Evolutionary conservation across 208 protist genomes (phyloP), one percentile per base, ranked within the genome.

Genomic region (Acanthamoeba sp.): DNA sequence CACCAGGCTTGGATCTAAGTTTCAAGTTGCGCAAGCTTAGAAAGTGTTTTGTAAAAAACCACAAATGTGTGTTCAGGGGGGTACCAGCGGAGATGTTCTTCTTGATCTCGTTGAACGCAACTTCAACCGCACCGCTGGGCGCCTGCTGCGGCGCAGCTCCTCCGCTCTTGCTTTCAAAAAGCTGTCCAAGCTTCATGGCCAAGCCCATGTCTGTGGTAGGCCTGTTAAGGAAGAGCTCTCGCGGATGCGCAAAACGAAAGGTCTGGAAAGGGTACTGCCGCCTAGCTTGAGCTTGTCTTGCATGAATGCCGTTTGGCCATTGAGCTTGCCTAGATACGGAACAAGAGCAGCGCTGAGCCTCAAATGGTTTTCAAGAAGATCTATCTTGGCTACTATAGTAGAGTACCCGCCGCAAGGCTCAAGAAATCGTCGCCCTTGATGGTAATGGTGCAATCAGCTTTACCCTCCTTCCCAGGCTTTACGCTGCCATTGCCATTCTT

Each of bases 361-460:
- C 24, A n/a, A 24, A 64, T n/a, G n/a, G n/a, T n/a, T n/a, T n/a
- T n/a, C n/a, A n/a, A n/a, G n/a, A n/a, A n/a, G n/a, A n/a, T n/a
- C n/a, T n/a, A n/a, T n/a, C n/a, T n/a, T n/a, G n/a, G n/a, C n/a
- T n/a, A n/a, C n/a, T n/a, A n/a, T n/a, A n/a, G n/a, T n/a, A n/a
- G n/a, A n/a, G n/a, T 42, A 78, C 69, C 69, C 22, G 69, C 38
- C 14, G 69, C 69, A 34, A 78, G 29, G 29, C 34, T 32, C 6
- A 78, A n/a, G 45, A 87, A 87, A 24, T 59, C 45, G 22, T 87
- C 78, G 78, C 29, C 48, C 45, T 66, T 88, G 36, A 94, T 95
- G 7, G 93, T 94, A 36, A 96, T 95, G 20, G 93, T 95, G 62
- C 95, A 96, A 48, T 96, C 95, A 62, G 95, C 89, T 62, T 95